Base-by-base conservation (phyloP, 106 monocot genomes). In the Agapanthus africanus region DNA sequence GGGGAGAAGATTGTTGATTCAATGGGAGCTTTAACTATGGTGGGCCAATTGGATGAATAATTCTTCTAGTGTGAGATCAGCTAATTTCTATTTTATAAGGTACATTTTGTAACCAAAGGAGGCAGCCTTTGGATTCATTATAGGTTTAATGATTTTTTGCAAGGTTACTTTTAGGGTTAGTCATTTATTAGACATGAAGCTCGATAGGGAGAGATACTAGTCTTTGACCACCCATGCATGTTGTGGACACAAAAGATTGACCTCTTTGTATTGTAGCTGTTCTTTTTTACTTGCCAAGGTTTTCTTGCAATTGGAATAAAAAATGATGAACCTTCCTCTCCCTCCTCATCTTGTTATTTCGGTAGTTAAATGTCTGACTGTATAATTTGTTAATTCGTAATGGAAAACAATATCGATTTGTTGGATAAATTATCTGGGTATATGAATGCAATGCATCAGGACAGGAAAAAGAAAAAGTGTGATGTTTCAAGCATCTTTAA, bases 21-120 rank as follows among this genome's bases (percentile, higher is more conserved):
- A 54, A 54, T 54, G 54, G 8, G 54, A 54, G 54, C 28, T n/a
- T 56, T 27, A 56, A 11, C 56, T 56, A 56, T 11, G 56, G 56
- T 56, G 26, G 56, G 56, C 56, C 1, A 30, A 28, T 28, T 56
- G 5, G 6, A 9, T 2, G 4, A 13, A 56, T 8, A 28, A 10
- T 56, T 56, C 56, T 56, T 13, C 10, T 13, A 30, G 26, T 50
- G 1, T 56, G 56, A 56, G 28, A 11, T 56, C 27, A 27, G 11
- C 7, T 11, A 10, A 3, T 8, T 30, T 11, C 23, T 56, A 2
- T 0, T 56, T 56, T 30, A 30, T 28, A 28, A 51, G 51, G 22
- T 56, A 56, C 28, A 13, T 28, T 52, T 52, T 52, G 52, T 52
- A 23, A 23, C n/a, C 52, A 52, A 52, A 52, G 23, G 21, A 52